phyloP scores from a whole-genome alignment of 805 yeast species.

The Torulaspora gathmanii region DNA sequence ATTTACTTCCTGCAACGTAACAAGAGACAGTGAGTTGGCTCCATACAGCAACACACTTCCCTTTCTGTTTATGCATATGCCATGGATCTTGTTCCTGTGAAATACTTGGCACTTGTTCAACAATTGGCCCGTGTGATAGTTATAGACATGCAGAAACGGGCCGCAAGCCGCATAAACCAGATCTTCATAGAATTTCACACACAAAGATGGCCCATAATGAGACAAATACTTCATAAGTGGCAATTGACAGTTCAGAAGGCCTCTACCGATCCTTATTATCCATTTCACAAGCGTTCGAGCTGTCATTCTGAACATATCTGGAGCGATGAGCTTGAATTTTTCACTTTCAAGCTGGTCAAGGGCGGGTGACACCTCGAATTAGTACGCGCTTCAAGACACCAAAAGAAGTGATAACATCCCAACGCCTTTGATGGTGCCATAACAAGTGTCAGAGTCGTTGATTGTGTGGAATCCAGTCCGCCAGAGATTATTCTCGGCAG shows the following conservation, averaged over 20 bases:
- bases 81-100: constrained; percentile 74
- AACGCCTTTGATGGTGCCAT: neutral
- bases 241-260: neutral
- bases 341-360: neutral
- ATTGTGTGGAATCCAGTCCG: neutral
- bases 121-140: constrained; percentile 39
- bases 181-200: constrained; percentile 43
- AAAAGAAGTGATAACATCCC: neutral
- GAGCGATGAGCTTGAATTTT: constrained; percentile 6
- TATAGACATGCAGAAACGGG: constrained; percentile 53
- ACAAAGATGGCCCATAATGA: constrained; percentile 65
- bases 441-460: neutral
- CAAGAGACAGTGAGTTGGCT: constrained; percentile 58
- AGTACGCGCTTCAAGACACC: neutral
- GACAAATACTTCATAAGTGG: constrained; percentile 17
- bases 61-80: constrained; percentile 45
- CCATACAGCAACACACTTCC: constrained; percentile 53
- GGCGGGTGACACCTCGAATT: neutral
- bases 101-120: constrained; percentile 47
- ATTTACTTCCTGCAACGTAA: constrained; percentile 34
- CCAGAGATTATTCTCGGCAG: constrained; percentile 4
- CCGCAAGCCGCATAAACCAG: constrained; percentile 66
- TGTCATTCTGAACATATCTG: neutral
- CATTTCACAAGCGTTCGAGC: neutral
- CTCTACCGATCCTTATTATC: neutral